A percentile compares a stretch with the other conserved stretches of the same genome.
Evolutionary conservation across 2,329 filamentous ascomycete species (phyloP).

Genomic region (Lanzia echinophila): DNA sequence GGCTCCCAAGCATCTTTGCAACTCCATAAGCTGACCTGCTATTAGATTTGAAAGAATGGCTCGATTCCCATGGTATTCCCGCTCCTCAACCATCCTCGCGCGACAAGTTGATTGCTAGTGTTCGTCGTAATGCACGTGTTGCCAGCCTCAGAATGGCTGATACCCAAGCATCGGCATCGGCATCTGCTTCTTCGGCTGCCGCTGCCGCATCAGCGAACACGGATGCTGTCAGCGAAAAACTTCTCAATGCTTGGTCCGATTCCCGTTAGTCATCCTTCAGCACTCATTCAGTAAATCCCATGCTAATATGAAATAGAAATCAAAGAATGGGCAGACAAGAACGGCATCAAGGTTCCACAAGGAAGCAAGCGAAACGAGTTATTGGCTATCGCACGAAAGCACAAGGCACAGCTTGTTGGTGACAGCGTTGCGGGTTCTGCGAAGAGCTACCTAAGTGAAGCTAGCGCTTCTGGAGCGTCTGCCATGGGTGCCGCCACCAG

Average conservation of each 20-base stretch:
- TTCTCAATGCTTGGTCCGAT: conserved; percentile 88
- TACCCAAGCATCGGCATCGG: conserved; percentile 51
- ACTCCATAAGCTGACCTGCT: conserved; percentile 11
- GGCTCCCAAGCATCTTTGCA: not conserved
- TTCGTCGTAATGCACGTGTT: conserved; percentile 84
- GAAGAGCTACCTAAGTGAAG: conserved; percentile 64
- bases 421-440: conserved; percentile 53
- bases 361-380: conserved; percentile 84
- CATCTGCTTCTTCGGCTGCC: conserved; percentile 56
- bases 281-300: not conserved
- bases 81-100: conserved; percentile 77
- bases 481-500: conserved; percentile 67
- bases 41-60: conserved; percentile 81
- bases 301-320: conserved; percentile 46
- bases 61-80: conserved; percentile 80
- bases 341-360: conserved; percentile 82
- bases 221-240: conserved; percentile 68
- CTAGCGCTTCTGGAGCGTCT: conserved; percentile 54
- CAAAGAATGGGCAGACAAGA: conserved; percentile 90
- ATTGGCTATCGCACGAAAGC: conserved; percentile 80
- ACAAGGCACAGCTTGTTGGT: conserved; percentile 65
- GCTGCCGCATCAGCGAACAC: conserved; percentile 34
- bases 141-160: conserved; percentile 64
- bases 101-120: conserved; percentile 79
- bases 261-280: conserved; percentile 35